Percentiles rank a stretch among this genome's conserved stretches.
Evolutionary conservation across 495 filamentous ascomycete genomes (phyloP).

Genomic region (Trichoderma gamsii): DNA sequence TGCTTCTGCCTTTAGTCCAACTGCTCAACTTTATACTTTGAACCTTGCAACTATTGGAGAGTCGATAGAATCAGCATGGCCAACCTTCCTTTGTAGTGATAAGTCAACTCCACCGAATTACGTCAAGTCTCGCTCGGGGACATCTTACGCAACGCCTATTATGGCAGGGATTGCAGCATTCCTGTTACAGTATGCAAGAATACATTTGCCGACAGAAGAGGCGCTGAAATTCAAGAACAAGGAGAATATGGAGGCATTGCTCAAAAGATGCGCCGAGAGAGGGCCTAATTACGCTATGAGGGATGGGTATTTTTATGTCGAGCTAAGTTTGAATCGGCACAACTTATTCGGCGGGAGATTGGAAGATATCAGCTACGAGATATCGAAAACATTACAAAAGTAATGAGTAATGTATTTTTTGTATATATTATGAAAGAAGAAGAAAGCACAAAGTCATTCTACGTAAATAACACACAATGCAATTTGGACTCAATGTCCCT

Average conservation of each 20-base stretch:
- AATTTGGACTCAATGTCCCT: too few species aligned
- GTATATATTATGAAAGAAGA: not conserved
- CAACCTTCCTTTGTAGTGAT: not conserved
- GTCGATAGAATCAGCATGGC: not conserved
- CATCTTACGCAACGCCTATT: not conserved
- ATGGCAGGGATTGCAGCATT: not conserved
- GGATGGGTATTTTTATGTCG: not conserved
- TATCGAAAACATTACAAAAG: not conserved
- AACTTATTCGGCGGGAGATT: not conserved
- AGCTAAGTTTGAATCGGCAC: not conserved
- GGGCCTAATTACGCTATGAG: not conserved
- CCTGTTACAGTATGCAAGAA: not conserved
- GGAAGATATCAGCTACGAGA: not conserved
- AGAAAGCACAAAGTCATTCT: not conserved
- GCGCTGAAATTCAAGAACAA: not conserved
- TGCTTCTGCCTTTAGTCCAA: not conserved
- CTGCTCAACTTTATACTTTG: not conserved
- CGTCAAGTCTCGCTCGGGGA: not conserved
- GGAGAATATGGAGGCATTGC: not conserved
- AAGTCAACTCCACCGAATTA: not conserved
- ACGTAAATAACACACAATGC: too few species aligned
- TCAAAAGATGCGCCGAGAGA: not conserved
- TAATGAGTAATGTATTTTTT: not conserved
- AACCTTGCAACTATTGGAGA: not conserved
- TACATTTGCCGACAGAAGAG: not conserved